Base-by-base conservation (phyloP, 768 basidiomycete species). In the Guyanaporus albipodus region DNA sequence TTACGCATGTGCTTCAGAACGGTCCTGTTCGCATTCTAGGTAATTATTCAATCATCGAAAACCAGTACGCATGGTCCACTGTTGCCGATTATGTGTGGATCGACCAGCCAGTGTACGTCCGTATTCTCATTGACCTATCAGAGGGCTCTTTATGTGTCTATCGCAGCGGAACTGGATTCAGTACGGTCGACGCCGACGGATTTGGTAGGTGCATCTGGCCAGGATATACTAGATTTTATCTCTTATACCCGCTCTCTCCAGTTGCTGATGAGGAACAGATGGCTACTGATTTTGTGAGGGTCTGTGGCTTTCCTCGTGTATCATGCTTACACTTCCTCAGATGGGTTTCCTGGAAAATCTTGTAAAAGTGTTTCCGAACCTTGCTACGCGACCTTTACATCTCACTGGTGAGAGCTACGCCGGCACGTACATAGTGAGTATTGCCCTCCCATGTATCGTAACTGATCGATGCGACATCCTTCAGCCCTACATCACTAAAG, bases 401-500 rank as follows among this genome's bases (percentile, higher is more conserved):
- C 58, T 88, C 18, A 79, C 80, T 0, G 86, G 86, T 4, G 86
- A 87, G 64, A 84, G 82, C 58, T 87, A 87, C 63, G 77, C 86
- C n/a, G 85, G 85, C 21, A 74, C 71, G 40, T 85, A 80, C 53
- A 85, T 86, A 39, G 79, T 79, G 54, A 48, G 78, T 62, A 7
- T 35, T 18, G 26, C 22, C 23, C 38, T 84, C 80, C 19, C 10
- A 4, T 2, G 6, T 12, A n/a, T 9, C 15, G 10, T n/a, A 19
- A 9, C 15, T 27, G 32, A 21, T 33, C 10, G 6, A 3, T 41
- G 2, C 21, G 9, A 46, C 2, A 26, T 17, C 3, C 5, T 6
- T 82, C 12, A 87, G 83, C 85, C 85, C 3, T 87, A 87, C 58
- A 87, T 89, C 53, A 70, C 82, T 52, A 85, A 87, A 63, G 67